Base-by-base conservation (phyloP, 2,329 filamentous ascomycete genomes). In the Chlorencoelia australis region DNA sequence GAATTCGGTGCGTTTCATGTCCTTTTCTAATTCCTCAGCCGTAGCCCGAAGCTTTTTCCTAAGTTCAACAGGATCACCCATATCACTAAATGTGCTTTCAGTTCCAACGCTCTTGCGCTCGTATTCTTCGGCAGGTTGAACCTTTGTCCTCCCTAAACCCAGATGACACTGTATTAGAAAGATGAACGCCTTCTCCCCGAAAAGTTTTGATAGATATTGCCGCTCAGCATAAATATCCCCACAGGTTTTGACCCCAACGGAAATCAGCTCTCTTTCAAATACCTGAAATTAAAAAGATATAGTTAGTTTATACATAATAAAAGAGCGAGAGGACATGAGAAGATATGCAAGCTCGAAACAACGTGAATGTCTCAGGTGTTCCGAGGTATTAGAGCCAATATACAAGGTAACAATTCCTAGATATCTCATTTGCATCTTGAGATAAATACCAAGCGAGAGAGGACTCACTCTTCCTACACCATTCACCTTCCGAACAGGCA, bases 51-150 rank as follows among this genome's bases (percentile, higher is more conserved):
- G 69, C 56, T 94, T 93, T 11, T 79, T 76, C 14, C 81, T 71
- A 3, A 96, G 65, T 40, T 79, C 72, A 1, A 62, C 59, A 10
- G 79, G 73, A 35, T 80, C 77, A 2, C 73, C 74, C 52, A 94
- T 75, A 32, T 95, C 88, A 25, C 72, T 67, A 51, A 98, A 98
- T 0, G 89, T 96, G 43, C 81, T 82, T 59, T 98, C 91, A 0
- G 88, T 95, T 13, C 91, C 89, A 1, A 96, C 82, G 46, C 85
- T 93, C 58, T 96, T 96, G 11, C 91, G 75, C 55, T 94, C 86
- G 47, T 87, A 86, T 39, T 89, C 86, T 50, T 93, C 87, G 0
- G 83, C 82, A 0, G 88, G 89, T 41, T 89, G 82, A 4, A 96
- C 73, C 27, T 73, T 75, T 0, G 89, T 96, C 20, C 88, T 71